These are phyloP conservation scores for Euryodendron excelsum DNA, from an alignment of 148 eudicot genomes.

Conservation along the genomic window DNA sequence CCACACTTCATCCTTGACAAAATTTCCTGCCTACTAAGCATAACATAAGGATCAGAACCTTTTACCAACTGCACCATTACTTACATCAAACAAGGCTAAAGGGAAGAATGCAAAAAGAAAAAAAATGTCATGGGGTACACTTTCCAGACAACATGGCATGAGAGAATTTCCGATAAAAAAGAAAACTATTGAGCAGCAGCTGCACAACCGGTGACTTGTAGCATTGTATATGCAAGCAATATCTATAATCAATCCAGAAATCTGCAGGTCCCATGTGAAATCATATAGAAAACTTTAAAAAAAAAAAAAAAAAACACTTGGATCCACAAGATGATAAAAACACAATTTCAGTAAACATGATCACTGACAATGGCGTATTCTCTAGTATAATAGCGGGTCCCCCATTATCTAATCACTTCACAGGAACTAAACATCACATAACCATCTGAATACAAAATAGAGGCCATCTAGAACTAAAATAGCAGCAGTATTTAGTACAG, in stretches of 20 bases:
- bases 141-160: not conserved
- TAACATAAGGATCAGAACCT: constrained; percentile 37
- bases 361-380: not conserved
- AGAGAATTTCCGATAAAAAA: not conserved
- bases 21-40: constrained; percentile 85
- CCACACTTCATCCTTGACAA: constrained; percentile 91
- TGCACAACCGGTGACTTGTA: not conserved
- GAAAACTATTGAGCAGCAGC: constrained; percentile 1
- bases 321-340: not conserved
- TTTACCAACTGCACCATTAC: not conserved
- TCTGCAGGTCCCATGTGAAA: not conserved
- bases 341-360: not conserved
- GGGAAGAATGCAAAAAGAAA: not conserved
- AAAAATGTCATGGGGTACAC: not conserved
- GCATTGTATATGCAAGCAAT: not conserved
- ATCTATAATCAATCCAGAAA: not conserved
- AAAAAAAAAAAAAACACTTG: not conserved
- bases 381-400: too few species aligned
- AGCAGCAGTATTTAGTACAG: not conserved
- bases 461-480: not conserved
- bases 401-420: not conserved
- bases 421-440: not conserved
- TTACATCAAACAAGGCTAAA: not conserved
- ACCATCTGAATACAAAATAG: not conserved
- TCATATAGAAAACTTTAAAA: not conserved